These are phyloP conservation scores for Exobasidium rhododendri DNA, from an alignment of 1,284 basidiomycete species.

Conservation along the genomic window DNA sequence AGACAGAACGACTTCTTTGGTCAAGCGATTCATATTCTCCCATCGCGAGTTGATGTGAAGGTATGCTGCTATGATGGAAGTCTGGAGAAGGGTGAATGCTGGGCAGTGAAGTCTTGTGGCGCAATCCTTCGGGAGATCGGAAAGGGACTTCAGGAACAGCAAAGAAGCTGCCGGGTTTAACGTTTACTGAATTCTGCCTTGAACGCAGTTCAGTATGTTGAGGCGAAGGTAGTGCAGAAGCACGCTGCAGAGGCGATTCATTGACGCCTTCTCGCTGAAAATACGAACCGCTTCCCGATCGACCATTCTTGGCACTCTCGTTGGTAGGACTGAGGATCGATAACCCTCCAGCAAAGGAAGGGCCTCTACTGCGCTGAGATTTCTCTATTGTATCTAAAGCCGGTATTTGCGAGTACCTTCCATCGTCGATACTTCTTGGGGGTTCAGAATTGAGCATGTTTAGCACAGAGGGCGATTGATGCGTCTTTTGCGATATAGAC, in stretches of 20 bases:
- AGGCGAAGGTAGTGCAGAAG: not conserved
- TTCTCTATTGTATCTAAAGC: not conserved
- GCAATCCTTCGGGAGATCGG: slow-evolving; percentile 4
- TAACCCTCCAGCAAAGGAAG: not conserved
- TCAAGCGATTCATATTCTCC: not conserved
- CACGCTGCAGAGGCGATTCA: not conserved
- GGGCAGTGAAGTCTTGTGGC: not conserved
- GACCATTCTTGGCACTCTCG: no score
- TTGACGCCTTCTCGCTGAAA: not conserved
- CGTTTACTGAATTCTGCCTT: not conserved
- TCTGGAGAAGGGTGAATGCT: not conserved
- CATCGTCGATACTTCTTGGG: not conserved
- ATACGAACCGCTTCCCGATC: not conserved
- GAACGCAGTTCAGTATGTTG: not conserved
- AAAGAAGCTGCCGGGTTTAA: slow-evolving; percentile 7
- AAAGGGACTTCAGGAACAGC: slow-evolving; percentile 13
- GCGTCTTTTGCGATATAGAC: not conserved
- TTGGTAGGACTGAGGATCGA: not conserved
- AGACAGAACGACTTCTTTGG: not conserved
- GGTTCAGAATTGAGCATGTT: not conserved
- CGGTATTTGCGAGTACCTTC: not conserved
- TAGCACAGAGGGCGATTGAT: not conserved
- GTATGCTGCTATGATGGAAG: not conserved
- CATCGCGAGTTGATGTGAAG: not conserved
- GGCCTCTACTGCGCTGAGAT: not conserved